Evolutionary conservation across 768 basidiomycete species (phyloP), one percentile per base, ranked within the genome.

Genomic region (Pleurotus djamor): DNA sequence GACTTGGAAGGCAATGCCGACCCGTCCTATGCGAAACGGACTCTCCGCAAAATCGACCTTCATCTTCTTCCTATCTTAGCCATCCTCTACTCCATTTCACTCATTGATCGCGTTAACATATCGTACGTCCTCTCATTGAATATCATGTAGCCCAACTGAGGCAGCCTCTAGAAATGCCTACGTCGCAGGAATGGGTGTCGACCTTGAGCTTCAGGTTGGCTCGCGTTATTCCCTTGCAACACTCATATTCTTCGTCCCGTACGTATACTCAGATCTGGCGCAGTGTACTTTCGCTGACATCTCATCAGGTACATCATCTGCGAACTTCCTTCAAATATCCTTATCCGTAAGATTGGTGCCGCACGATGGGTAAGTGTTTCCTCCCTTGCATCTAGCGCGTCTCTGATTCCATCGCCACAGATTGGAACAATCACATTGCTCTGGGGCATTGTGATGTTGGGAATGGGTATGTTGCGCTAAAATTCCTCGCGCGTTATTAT

Each of bases 281-380:
- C 7, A 47, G 12, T 47, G 16, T 12, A n/a, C 38, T n/a, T 12
- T 14, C 2, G 1, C 17, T n/a, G 17, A 12, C 13, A 1, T n/a
- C 16, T 7, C 17, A 7, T 14, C 33, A 56, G 54, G 41, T 56
- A 56, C 41, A 44, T 56, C 54, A 56, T 56, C 41, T 56, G 41
- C 41, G 54, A 56, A 33, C 54, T 56, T 13, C 54, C 54, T 21
- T 56, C 54, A 3, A 56, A 56, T 28, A 44, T 56, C 41, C 9
- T 56, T n/a, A 56, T 56, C 35, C 54, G 54, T 28, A 56, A 56
- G 54, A 8, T 56, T 56, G 54, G 54, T 10, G 54, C 54, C 28
- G 54, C 54, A 9, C 54, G 54, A 17, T 56, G 54, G 54, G 54
- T 56, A 43, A 32, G 54, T 76, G 57, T 74, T 69, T 28, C 71